Percentiles rank a stretch among this genome's conserved stretches.
Conservation (phyloP, 1,284 basidiomycete species). For the Phylloporus sp. region DNA sequence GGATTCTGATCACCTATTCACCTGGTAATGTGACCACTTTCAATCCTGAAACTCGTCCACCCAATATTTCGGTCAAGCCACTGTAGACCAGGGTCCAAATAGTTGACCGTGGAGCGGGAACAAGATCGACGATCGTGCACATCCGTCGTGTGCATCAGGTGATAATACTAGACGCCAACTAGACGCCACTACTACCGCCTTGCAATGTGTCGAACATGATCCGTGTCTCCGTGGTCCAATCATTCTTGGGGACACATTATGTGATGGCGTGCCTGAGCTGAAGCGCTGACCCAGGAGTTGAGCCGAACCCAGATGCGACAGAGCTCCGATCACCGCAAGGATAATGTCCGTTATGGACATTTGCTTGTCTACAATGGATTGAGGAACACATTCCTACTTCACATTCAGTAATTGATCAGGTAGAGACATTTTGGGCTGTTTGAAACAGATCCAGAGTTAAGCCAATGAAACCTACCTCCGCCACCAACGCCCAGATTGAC, state of each 20-base stretch:
- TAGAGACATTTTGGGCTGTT: no score
- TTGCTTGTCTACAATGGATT: no score
- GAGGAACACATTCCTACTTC: no score
- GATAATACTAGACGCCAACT: neutral
- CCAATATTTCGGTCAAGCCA: neutral
- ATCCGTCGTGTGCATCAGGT: neutral
- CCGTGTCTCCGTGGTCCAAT: neutral
- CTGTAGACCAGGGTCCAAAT: neutral
- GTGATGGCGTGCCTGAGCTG: neutral
- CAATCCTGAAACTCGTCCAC: neutral
- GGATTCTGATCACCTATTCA: no score
- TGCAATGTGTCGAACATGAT: neutral
- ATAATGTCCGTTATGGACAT: no score
- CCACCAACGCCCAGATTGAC: no score
- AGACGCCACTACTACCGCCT: neutral
- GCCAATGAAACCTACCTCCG: no score
- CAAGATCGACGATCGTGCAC: neutral
- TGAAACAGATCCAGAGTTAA: no score
- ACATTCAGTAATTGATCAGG: no score
- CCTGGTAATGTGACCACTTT: neutral
- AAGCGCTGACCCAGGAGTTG: neutral
- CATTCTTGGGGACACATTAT: neutral
- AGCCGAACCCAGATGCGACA: neutral
- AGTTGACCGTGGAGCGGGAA: neutral
- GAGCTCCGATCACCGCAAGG: neutral